Conservation (phyloP, 495 filamentous ascomycete species). For the Cryomyces minteri region DNA sequence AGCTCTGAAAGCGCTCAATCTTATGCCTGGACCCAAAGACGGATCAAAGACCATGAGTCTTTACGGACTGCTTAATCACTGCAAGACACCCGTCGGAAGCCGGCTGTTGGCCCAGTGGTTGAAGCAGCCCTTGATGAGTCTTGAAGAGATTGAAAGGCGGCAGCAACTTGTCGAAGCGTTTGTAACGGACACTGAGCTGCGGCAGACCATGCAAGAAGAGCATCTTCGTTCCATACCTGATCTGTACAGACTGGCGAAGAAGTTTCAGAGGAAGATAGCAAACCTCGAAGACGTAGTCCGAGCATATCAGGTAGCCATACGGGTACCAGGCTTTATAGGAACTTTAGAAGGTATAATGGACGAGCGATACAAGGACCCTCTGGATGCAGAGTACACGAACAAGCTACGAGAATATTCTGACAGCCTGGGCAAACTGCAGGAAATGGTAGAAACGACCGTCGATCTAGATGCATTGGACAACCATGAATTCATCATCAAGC, state of each 20-base stretch:
- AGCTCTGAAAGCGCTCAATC: slow-evolving; percentile 79
- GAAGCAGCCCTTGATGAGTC: slow-evolving; percentile 92
- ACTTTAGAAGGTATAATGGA: slow-evolving; percentile 92
- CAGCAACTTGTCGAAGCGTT: slow-evolving; percentile 95
- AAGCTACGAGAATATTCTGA: slow-evolving; percentile 60
- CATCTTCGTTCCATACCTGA: slow-evolving; percentile 89
- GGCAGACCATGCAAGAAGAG: slow-evolving; percentile 96
- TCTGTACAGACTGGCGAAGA: slow-evolving; percentile 81
- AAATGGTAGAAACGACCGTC: slow-evolving; percentile 98
- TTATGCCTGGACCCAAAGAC: slow-evolving; percentile 91
- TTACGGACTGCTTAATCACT: slow-evolving; percentile 88
- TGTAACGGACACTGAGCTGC: slow-evolving; percentile 76
- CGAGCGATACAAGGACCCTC: slow-evolving; percentile 71
- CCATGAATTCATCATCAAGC: slow-evolving; percentile 98
- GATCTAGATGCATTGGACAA: slow-evolving; percentile 90
- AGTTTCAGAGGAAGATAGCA: slow-evolving; percentile 79
- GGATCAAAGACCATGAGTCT: slow-evolving; percentile 96
- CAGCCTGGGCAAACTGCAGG: slow-evolving; percentile 69
- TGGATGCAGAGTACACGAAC: slow-evolving; percentile 75
- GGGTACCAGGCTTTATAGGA: slow-evolving; percentile 73
- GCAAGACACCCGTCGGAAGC: slow-evolving; percentile 88
- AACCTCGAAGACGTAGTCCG: slow-evolving; percentile 91
- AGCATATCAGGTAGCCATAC: slow-evolving; percentile 86
- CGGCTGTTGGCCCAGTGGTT: slow-evolving; percentile 88
- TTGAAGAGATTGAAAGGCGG: slow-evolving; percentile 72